These are phyloP conservation scores for Pachysandra terminalis DNA, from an alignment of 164 flowering plant species.

Conservation along the genomic window DNA sequence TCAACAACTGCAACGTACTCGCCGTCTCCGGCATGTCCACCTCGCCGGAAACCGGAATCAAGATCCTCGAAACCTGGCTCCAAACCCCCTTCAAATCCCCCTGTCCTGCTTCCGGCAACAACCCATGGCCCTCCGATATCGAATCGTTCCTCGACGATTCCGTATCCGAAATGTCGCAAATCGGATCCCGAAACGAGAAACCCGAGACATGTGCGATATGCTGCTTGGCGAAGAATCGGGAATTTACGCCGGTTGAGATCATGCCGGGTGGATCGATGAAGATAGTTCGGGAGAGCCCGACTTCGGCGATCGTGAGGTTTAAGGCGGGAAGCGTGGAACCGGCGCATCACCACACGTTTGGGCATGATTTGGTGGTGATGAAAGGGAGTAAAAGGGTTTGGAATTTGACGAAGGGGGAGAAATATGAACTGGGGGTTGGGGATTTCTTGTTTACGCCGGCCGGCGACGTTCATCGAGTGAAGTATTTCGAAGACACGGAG, in stretches of 20 bases:
- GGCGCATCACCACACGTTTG: slow-evolving; percentile 89
- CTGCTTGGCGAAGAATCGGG: slow-evolving; percentile 46
- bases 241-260: slow-evolving; percentile 51
- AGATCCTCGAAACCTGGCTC: slow-evolving; percentile 68
- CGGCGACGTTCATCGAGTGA: slow-evolving; percentile 84
- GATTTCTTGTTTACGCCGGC: slow-evolving; percentile 86
- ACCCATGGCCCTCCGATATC: slow-evolving; percentile 66
- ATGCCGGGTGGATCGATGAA: slow-evolving; percentile 90
- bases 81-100: slow-evolving; percentile 82
- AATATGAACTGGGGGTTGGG: slow-evolving; percentile 56
- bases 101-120: slow-evolving; percentile 67
- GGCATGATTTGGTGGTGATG: slow-evolving; percentile 84
- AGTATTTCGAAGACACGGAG: slow-evolving; percentile 85
- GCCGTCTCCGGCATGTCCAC: slow-evolving; percentile 79
- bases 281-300: slow-evolving; percentile 80
- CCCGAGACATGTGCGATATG: slow-evolving; percentile 47
- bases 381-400: slow-evolving; percentile 85
- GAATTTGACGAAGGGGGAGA: slow-evolving; percentile 70
- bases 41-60: slow-evolving; percentile 47
- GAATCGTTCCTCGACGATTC: slow-evolving; percentile 55
- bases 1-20: slow-evolving; percentile 89
- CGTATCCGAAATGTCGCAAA: slow-evolving; percentile 52
- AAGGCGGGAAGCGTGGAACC: slow-evolving; percentile 91
- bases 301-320: slow-evolving; percentile 81
- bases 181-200: slow-evolving; percentile 26